Percentiles rank a stretch among this genome's conserved stretches.
phyloP scores from a whole-genome alignment of 2,329 filamentous ascomycete species.

The Phoma sp. region DNA sequence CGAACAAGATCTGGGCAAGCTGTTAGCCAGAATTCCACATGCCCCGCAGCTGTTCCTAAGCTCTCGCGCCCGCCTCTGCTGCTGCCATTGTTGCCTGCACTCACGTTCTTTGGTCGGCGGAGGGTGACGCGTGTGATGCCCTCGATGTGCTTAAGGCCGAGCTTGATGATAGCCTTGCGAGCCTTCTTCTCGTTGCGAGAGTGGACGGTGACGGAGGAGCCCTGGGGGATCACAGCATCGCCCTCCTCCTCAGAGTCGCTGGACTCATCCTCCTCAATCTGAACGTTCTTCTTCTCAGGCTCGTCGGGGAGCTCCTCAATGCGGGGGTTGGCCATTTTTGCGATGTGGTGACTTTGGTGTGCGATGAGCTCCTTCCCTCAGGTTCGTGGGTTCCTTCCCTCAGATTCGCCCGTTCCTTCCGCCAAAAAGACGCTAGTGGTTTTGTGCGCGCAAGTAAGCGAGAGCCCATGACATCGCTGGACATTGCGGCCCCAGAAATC shows the following conservation, averaged over 20 bases:
- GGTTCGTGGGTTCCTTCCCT: not conserved
- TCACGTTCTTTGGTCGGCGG: conserved; percentile 97
- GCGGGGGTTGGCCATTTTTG: conserved; percentile 93
- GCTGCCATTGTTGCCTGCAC: conserved; percentile 46
- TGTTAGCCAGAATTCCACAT: conserved; percentile 27
- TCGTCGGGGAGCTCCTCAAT: conserved; percentile 96
- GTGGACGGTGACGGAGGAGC: conserved; percentile 89
- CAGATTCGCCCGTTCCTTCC: not conserved
- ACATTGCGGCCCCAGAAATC: not conserved
- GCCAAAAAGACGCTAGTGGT: not conserved
- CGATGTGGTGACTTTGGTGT: conserved; percentile 31
- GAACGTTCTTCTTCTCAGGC: conserved; percentile 76
- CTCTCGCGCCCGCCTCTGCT: conserved; percentile 15
- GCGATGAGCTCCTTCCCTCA: conserved; percentile 3
- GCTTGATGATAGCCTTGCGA: conserved; percentile 98
- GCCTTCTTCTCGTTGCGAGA: conserved; percentile 99
- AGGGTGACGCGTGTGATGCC: conserved; percentile 98
- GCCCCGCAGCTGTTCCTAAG: conserved; percentile 14
- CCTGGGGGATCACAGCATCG: conserved; percentile 75
- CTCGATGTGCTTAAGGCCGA: conserved; percentile 92
- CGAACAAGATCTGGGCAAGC: conserved; percentile 83
- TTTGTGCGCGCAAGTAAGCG: conserved; percentile 26
- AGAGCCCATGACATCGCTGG: conserved; percentile 19
- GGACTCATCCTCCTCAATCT: conserved; percentile 74
- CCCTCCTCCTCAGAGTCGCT: conserved; percentile 74